A percentile compares a stretch with the other conserved stretches of the same genome.
phyloP scores from a whole-genome alignment of 2,329 filamentous ascomycete genomes.

The Tolypocladium sp. region DNA sequence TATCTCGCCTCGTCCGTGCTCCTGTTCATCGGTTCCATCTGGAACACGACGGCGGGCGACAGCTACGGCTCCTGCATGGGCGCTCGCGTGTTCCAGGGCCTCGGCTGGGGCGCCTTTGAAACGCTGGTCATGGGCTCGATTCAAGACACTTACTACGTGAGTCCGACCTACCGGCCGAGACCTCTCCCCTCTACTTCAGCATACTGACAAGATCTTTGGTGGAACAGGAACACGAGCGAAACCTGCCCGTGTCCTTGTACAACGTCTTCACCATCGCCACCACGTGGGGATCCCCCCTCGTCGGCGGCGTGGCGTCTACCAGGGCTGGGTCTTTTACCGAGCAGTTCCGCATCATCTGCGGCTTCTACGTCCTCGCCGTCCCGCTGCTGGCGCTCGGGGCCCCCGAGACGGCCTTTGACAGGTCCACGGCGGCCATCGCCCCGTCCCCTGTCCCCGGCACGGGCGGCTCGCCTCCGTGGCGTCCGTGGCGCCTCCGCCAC shows the following conservation, averaged over 20 bases:
- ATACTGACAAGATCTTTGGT: not conserved
- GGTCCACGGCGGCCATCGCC: conserved; percentile 16
- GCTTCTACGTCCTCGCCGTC: conserved; percentile 36
- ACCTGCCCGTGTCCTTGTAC: conserved; percentile 33
- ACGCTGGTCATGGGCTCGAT: conserved; percentile 42
- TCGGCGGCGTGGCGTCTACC: conserved; percentile 40
- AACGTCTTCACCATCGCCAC: conserved; percentile 33
- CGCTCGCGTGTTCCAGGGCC: conserved; percentile 43
- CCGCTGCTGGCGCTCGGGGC: conserved; percentile 36
- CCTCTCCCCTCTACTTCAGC: not conserved
- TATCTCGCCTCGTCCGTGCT: conserved; percentile 37
- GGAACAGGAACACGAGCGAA: conserved; percentile 40
- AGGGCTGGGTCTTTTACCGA: conserved; percentile 29
- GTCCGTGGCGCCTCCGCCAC: conserved; percentile 13
- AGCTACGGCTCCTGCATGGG: conserved; percentile 39
- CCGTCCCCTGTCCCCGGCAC: conserved; percentile 9
- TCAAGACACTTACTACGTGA: conserved; percentile 48
- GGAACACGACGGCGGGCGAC: conserved; percentile 35
- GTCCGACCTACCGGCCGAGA: conserved; percentile 8
- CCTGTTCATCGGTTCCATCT: conserved; percentile 39
- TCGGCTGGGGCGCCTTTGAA: conserved; percentile 53
- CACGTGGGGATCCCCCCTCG: conserved; percentile 44
- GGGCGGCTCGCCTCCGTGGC: conserved; percentile 7
- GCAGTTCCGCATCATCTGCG: conserved; percentile 42
- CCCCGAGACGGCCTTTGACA: conserved; percentile 45